Evolutionary conservation across 2,329 filamentous ascomycete genomes (phyloP), one percentile per base, ranked within the genome.

Genomic region (Arachnomyces sp.): DNA sequence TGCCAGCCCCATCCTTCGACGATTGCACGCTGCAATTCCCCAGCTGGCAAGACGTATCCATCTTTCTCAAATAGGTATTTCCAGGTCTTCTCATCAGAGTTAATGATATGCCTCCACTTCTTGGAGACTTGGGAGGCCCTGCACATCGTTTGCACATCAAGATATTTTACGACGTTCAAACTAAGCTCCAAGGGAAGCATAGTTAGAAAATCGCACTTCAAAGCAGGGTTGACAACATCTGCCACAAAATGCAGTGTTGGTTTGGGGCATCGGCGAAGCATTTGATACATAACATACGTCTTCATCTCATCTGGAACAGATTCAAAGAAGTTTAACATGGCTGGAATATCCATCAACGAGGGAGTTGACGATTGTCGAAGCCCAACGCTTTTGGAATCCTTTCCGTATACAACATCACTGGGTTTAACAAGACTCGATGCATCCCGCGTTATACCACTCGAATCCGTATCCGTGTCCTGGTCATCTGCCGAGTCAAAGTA

Each of bases 1-100:
- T 98, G 92, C 88, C 92, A 98, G 11, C 89, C 92, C 92, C 92
- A 98, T 11, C 92, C 92, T 67, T 96, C 86, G 31, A 73, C 71
- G 40, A 96, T 88, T 21, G 92, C 89, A 51, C 82, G 82, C 48
- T 86, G 80, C 16, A 98, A 72, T 62, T 98, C 92, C 13, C 86
- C 86, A 1, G 81, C 72, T 0, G 87, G 82, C 2, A 98, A 69
- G 18, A 69, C 69, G 60, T 86, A 95, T 0, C 87, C 87, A 58
- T 95, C 88, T 1, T 72, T 73, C 46, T 95, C 88, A 31, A 98
- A 81, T 1, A 95, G 71, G 48, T 89, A 84, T 64, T 93, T 96
- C 92, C 92, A 98, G 11, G 89, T 87, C 35, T 84, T 89, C 65
- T 98, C 92, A 56, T 96, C 90, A 6, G 84, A 84, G 55, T 96